Percentiles rank a stretch among this genome's conserved stretches.
Conservation (phyloP, 257 asterid species). For the Gynochthodes officinalis region DNA sequence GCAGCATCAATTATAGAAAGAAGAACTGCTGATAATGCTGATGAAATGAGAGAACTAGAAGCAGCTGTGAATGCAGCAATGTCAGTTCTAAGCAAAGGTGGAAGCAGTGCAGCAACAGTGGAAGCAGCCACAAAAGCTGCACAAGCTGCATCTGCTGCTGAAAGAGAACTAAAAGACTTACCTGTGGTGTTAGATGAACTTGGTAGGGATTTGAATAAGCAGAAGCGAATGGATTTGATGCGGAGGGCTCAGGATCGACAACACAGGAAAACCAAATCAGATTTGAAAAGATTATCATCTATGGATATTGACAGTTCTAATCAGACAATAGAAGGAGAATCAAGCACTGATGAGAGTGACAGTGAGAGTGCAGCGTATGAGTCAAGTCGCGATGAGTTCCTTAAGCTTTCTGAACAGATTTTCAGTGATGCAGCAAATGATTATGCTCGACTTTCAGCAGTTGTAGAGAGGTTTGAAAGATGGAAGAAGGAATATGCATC, state of each 20-base stretch:
- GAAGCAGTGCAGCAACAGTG: conserved; percentile 42
- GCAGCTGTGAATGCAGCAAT: conserved; percentile 70
- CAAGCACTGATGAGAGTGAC: conserved; percentile 98
- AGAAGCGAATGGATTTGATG: conserved; percentile 67
- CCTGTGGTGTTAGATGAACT: conserved; percentile 82
- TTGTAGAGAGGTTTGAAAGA: conserved; percentile 65
- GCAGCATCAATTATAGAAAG: conserved; percentile 75
- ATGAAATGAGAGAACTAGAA: conserved; percentile 78
- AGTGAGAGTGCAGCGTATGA: conserved; percentile 74
- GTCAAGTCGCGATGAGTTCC: conserved; percentile 69
- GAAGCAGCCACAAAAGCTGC: conserved; percentile 71
- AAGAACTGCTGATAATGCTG: conserved; percentile 74
- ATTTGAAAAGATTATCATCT: conserved; percentile 58
- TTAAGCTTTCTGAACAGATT: conserved; percentile 74
- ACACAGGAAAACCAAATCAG: conserved; percentile 61
- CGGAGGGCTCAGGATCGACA: conserved; percentile 75
- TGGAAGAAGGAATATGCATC: conserved; percentile 81
- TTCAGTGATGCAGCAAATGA: conserved; percentile 88
- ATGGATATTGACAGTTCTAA: conserved; percentile 43
- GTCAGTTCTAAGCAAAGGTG: conserved; percentile 56
- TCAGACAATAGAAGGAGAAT: conserved; percentile 83
- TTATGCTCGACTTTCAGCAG: conserved; percentile 67
- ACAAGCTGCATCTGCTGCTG: conserved; percentile 52
- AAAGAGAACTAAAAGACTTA: conserved; percentile 52
- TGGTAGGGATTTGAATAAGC: conserved; percentile 79